Base-by-base conservation (phyloP, 2,329 filamentous ascomycete species). In the Ophiostoma himal-ulmi region DNA sequence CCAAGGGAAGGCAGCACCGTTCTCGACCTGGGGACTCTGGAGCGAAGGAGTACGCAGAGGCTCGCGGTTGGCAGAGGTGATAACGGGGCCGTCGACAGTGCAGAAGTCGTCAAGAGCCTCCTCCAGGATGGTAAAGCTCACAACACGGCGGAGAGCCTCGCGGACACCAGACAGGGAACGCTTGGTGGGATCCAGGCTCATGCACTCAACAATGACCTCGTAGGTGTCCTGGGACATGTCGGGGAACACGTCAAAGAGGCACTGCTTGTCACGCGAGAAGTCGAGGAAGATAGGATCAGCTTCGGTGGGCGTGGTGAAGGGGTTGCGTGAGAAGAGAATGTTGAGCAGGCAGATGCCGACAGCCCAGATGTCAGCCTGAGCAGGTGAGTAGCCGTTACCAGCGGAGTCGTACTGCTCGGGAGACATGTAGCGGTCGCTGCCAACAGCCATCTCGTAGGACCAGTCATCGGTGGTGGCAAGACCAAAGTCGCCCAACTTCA, bases 161-260 rank as follows among this genome's bases (percentile, higher is more conserved):
- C 92, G 92, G 72, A 93, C 89, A 72, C 88, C 91, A 41, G 86
- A 83, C 67, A 99, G 83, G 44, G 94, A 96, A 70, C 95, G 91
- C 84, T 93, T 96, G 79, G 86, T 87, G 13, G 95, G 95, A 78
- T 99, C 94, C 75, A 99, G 82, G 76, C 92, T 92, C 87, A 99
- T 88, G 79, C 92, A 96, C 81, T 96, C 87, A 69, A 90, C 88
- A 80, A 99, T 88, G 75, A 99, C 92, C 80, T 97, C 93, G 77
- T 92, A 99, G 0, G 95, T 97, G 80, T 99, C 95, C 79, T 97
- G 93, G 68, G 94, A 98, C 94, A 99, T 97, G 80, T 92, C 94
- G 54, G 95, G 94, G 80, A 99, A 99, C 76, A 98, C 92, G 79
- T 99, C 95, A 79, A 99, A 99, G 71, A 99, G 87, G 57, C 92